A percentile compares a stretch with the other conserved stretches of the same genome.
Evolutionary conservation across 2,329 filamentous ascomycete species (phyloP).

Genomic region (Penicillium janthinellum): DNA sequence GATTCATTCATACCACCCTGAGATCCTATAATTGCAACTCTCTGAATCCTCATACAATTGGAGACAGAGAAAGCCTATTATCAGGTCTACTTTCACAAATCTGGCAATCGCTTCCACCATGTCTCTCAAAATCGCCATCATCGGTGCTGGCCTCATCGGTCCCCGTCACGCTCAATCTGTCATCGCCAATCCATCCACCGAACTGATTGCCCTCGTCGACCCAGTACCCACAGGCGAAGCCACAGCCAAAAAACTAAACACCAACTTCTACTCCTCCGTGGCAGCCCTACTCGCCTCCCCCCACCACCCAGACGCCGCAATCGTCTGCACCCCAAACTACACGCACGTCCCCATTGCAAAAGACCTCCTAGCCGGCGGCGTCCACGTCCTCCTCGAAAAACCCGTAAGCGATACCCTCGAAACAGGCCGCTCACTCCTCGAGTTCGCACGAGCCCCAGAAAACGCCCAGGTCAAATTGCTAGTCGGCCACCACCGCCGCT

Average conservation of each 20-base stretch:
- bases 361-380: constrained; percentile 50
- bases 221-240: constrained; percentile 42
- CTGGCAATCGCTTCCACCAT: neutral
- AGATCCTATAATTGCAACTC: neutral
- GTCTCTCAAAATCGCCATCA: constrained; percentile 45
- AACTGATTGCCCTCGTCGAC: constrained; percentile 51
- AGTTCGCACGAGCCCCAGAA: constrained; percentile 21
- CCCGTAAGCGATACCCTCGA: constrained; percentile 50
- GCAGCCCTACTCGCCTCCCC: constrained; percentile 44
- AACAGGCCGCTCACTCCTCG: constrained; percentile 26
- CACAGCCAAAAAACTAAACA: constrained; percentile 42
- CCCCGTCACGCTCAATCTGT: constrained; percentile 54
- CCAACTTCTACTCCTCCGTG: constrained; percentile 46
- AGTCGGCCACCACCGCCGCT: constrained; percentile 62
- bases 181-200: constrained; percentile 39
- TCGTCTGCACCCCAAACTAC: constrained; percentile 63
- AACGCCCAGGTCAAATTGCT: constrained; percentile 47
- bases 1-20: neutral
- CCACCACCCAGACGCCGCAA: constrained; percentile 54
- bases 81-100: neutral
- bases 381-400: constrained; percentile 62
- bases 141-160: constrained; percentile 54
- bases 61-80: neutral
- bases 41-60: neutral
- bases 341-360: constrained; percentile 57